phyloP scores from a whole-genome alignment of 306 rosid species.

The Hylodesmum podocarpum region DNA sequence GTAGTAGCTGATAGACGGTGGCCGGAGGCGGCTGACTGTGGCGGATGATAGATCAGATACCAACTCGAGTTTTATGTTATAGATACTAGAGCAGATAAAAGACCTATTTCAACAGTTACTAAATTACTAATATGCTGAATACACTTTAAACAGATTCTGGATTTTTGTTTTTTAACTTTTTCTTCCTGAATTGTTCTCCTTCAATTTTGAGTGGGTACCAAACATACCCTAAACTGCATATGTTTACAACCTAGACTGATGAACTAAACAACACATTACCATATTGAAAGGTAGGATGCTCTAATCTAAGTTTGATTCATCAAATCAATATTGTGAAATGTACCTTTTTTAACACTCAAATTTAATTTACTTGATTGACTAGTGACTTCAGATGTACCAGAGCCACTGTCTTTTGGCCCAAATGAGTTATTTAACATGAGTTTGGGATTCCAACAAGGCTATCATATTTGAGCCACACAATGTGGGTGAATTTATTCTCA shows the following conservation, averaged over 20 bases:
- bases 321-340: neutral
- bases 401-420: neutral
- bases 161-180: constrained; percentile 1
- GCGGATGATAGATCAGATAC: too few relatives aligned
- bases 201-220: constrained; percentile 10
- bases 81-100: too few relatives aligned
- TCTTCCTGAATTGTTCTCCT: neutral
- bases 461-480: neutral
- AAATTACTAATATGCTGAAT: constrained; percentile 20
- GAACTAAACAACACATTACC: neutral
- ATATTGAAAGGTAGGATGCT: constrained; percentile 22
- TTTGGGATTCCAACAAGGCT: neutral
- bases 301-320: neutral
- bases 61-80: too few relatives aligned
- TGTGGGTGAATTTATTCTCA: neutral
- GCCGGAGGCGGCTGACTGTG: too few relatives aligned
- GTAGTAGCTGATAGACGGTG: too few relatives aligned
- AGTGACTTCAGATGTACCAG: neutral
- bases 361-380: neutral
- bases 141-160: neutral
- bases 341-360: neutral
- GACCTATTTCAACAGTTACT: too few relatives aligned
- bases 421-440: neutral
- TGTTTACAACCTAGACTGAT: neutral
- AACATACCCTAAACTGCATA: neutral